These are phyloP conservation scores for Alternaria novae-zelandiae DNA, from an alignment of 2,329 filamentous ascomycete genomes.

Conservation along the genomic window DNA sequence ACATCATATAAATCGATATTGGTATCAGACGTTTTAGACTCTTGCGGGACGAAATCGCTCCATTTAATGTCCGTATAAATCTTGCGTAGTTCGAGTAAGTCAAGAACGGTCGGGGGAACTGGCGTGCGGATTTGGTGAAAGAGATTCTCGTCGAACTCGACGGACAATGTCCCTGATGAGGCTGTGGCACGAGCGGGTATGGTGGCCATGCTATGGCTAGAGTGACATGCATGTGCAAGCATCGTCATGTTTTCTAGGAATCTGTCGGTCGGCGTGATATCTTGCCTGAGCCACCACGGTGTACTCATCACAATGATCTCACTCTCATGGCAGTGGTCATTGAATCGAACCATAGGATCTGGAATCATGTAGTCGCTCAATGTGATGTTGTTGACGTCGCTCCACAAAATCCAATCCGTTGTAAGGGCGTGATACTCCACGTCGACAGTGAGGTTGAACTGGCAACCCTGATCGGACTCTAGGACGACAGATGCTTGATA, in stretches of 20 bases:
- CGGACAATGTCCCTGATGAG: not conserved
- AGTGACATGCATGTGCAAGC: not conserved
- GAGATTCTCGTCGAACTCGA: not conserved
- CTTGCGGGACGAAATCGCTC: not conserved
- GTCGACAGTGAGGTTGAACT: not conserved
- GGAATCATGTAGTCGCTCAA: not conserved
- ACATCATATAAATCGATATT: not conserved
- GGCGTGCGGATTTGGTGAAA: not conserved
- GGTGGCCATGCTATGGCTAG: not conserved
- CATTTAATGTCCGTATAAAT: not conserved
- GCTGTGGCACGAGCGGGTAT: not conserved
- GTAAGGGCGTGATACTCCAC: not conserved
- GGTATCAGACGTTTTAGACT: not conserved
- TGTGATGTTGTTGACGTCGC: not conserved
- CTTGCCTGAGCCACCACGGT: not conserved
- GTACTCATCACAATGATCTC: not conserved
- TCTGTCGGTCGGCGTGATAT: not conserved
- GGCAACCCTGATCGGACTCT: not conserved
- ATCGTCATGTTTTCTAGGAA: not conserved
- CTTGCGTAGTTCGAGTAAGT: not conserved
- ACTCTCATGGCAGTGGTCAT: not conserved
- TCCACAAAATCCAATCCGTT: not conserved
- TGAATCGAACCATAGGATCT: not conserved
- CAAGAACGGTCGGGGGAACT: not conserved
- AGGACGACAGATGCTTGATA: not conserved